These are phyloP conservation scores for Zanthoxylum bungeanum DNA, from an alignment of 345 rosid species.

Conservation along the genomic window DNA sequence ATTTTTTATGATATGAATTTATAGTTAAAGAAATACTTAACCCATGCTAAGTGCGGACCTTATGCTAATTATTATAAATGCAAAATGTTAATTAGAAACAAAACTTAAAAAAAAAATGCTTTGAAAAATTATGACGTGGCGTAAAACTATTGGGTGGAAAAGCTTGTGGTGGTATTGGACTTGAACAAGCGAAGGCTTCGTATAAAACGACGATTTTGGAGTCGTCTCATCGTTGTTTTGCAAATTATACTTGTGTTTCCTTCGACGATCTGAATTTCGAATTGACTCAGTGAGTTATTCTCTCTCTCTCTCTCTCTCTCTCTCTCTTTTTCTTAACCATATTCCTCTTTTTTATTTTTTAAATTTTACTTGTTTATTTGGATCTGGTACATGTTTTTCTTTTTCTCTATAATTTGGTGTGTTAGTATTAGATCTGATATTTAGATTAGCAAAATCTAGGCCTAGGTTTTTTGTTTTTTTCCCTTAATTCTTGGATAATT, in stretches of 20 bases:
- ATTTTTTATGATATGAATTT: no score
- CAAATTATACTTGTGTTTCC: not conserved
- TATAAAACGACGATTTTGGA: not conserved
- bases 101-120: not conserved
- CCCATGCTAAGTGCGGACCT: no score
- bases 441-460: not conserved
- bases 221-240: not conserved
- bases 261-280: not conserved
- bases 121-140: constrained; percentile 1
- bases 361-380: not conserved
- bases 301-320: no score
- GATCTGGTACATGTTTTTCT: not conserved
- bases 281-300: constrained; percentile 6
- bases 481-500: not conserved
- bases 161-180: not conserved
- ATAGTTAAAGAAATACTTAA: no score
- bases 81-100: not conserved
- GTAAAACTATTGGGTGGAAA: not conserved
- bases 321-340: no score
- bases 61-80: no score
- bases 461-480: not conserved
- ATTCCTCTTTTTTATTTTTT: not conserved
- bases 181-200: not conserved
- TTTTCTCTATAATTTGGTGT: not conserved
- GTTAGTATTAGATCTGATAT: constrained; percentile 1